Evolutionary conservation across 164 flowering plant species (phyloP), one percentile per base, ranked within the genome.

Genomic region (Umbellularia californica): DNA sequence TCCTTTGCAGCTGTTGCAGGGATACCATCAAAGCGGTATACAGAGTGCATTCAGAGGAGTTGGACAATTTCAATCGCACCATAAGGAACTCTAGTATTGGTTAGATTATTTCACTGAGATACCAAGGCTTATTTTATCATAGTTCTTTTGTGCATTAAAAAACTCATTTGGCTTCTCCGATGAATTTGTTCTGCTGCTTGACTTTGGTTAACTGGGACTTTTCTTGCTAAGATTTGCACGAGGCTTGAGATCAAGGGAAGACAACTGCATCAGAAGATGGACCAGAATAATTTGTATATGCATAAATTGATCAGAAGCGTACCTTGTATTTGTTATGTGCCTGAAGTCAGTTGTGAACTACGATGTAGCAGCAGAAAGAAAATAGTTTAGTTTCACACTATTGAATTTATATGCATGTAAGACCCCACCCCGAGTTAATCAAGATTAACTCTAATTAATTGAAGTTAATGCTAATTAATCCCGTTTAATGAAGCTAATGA

Each of bases 21-120:
- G 94, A 91, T 75, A 91, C 97, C n/a, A 92, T 92, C 51, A 88
- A 86, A 80, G 85, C 85, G 70, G 80, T 91, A 58, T 86, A 90
- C 74, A 95, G 98, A 17, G 30, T 84, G 7, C 15, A 71, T 60
- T 90, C 98, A 28, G 50, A 82, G 73, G 95, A 91, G 79, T 72
- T 93, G 77, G 83, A 85, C 3, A 85, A 83, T 70, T 93, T 89
- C 81, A 86, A 86, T 68, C 70, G 52, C 7, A 76, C 85, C 11
- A 79, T 85, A 15, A 81, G 30, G 30, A 81, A 75, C 72, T 69
- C 81, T 4, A 52, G 58, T 52, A 35, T 47, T 70, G 65, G 51
- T 27, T 80, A 79, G 77, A 68, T 14, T 25, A 25, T 19, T 65
- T 58, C 70, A 60, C 19, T 58, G n/a, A 71, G 58, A n/a, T 17